phyloP scores from a whole-genome alignment of 192 early-diverging fungal genomes.

The Entophlyctis luteolus region DNA sequence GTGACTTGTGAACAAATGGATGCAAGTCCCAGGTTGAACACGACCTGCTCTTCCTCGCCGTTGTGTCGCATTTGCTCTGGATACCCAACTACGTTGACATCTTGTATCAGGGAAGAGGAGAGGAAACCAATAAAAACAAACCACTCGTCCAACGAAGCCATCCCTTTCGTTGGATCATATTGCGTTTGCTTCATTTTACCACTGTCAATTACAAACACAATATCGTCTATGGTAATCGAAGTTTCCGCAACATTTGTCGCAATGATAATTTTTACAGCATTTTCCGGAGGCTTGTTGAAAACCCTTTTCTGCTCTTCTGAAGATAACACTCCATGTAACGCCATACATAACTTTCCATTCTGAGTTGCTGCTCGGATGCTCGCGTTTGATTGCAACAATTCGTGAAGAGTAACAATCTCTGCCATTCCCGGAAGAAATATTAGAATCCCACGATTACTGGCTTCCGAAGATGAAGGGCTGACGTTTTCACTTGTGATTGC shows the following conservation, averaged over 20 bases:
- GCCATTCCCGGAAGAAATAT: constrained; percentile 44
- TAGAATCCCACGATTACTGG: constrained; percentile 29
- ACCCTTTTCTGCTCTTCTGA: constrained; percentile 57
- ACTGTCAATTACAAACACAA: constrained; percentile 69
- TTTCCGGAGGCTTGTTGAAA: constrained; percentile 54
- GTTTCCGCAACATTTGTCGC: constrained; percentile 83
- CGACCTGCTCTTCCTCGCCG: constrained; percentile 70
- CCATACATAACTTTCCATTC: constrained; percentile 31
- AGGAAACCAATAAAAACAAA: constrained; percentile 46
- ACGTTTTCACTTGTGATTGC: background rate
- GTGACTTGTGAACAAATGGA: constrained; percentile 70
- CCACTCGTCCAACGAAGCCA: constrained; percentile 56
- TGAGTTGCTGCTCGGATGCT: constrained; percentile 24
- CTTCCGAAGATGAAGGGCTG: background rate
- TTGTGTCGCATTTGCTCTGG: constrained; percentile 42
- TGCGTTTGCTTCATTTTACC: constrained; percentile 70
- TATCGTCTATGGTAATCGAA: constrained; percentile 74
- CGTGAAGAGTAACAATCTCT: constrained; percentile 27
- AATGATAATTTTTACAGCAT: constrained; percentile 66
- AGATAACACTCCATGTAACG: constrained; percentile 54
- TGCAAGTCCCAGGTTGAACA: constrained; percentile 70
- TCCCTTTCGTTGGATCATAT: constrained; percentile 60
- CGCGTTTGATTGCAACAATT: constrained; percentile 18
- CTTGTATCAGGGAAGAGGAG: background rate
- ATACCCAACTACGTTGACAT: constrained; percentile 42